phyloP scores from a whole-genome alignment of 192 early-diverging fungal genomes.

The Podila verticillata region DNA sequence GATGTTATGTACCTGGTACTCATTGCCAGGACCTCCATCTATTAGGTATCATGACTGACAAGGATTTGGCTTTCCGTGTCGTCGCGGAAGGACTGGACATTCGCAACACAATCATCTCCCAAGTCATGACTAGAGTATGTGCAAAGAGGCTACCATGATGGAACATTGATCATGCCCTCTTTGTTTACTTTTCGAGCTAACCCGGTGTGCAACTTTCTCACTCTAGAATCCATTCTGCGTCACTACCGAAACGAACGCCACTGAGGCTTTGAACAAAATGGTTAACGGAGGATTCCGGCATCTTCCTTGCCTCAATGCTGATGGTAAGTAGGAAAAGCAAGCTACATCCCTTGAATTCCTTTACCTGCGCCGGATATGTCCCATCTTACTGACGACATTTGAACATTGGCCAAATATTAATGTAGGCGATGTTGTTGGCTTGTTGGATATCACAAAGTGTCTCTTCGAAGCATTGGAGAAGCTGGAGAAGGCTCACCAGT shows the following conservation, averaged over 20 bases:
- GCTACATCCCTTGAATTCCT: not conserved
- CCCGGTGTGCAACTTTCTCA: not conserved
- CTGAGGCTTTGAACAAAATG: slow-evolving; percentile 84
- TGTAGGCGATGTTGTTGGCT: slow-evolving; percentile 79
- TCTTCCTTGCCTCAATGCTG: slow-evolving; percentile 55
- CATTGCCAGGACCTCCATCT: slow-evolving; percentile 15
- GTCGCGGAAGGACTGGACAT: slow-evolving; percentile 79
- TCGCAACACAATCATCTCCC: slow-evolving; percentile 67
- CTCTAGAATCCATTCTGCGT: slow-evolving; percentile 80
- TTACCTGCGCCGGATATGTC: not conserved
- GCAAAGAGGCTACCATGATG: no score
- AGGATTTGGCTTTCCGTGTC: slow-evolving; percentile 90
- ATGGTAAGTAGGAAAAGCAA: slow-evolving; percentile 17
- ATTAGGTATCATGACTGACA: slow-evolving; percentile 90
- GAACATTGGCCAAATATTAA: not conserved
- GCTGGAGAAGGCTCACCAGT: slow-evolving; percentile 82
- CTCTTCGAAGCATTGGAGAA: slow-evolving; percentile 84
- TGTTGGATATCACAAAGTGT: slow-evolving; percentile 86
- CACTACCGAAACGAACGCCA: slow-evolving; percentile 74
- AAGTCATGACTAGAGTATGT: slow-evolving; percentile 78
- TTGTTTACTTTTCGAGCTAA: not conserved
- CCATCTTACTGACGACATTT: not conserved
- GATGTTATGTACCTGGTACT: not conserved
- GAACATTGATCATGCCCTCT: no score
- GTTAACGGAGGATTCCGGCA: slow-evolving; percentile 82